Base-by-base conservation (phyloP, 805 yeast genomes). In the Candida michaelii region DNA sequence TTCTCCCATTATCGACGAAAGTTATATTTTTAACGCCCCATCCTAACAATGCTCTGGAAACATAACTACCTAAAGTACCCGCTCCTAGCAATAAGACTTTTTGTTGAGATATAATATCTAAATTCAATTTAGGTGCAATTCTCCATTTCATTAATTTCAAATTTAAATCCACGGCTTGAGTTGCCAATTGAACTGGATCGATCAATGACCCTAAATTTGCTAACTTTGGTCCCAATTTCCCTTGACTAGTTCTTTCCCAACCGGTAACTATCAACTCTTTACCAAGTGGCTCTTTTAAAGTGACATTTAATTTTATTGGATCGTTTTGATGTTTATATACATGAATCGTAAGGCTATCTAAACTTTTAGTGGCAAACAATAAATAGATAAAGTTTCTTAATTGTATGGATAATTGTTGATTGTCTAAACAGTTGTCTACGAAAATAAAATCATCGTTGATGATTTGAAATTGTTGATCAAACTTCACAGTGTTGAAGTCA, bases 101-200 rank as follows among this genome's bases (percentile, higher is more conserved):
- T 9, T 83, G 76, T 13, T 62, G 45, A 49, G 79, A 76, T 16
- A 93, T 69, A 2, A 65, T 56, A 5, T 86, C 90, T 36, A 93
- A 68, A 55, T 93, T 77, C 3, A 93, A 58, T 7, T 80, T 74
- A 0, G 99, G 98, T 0, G 87, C 89, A 13, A 93, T 78, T 51
- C 99, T 74, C 99, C 99, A 93, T 58, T 89, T 89, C 99, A 93
- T 93, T 34, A 93, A 69, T 64, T 88, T 87, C 45, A 93, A 69
- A 57, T 93, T 93, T 43, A 93, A 73, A 59, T 90, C 97, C 5
- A 89, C 90, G 0, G 97, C 91, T 62, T 95, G 98, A 46, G 84
- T 86, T 0, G 97, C 91, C 16, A 93, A 68, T 49, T 85, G 82
- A 10, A 71, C 49, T 0, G 99, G 99, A 58, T 91, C 82, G 27